Conservation (phyloP, 2,329 filamentous ascomycete genomes). For the Fusarium austroafricanum region DNA sequence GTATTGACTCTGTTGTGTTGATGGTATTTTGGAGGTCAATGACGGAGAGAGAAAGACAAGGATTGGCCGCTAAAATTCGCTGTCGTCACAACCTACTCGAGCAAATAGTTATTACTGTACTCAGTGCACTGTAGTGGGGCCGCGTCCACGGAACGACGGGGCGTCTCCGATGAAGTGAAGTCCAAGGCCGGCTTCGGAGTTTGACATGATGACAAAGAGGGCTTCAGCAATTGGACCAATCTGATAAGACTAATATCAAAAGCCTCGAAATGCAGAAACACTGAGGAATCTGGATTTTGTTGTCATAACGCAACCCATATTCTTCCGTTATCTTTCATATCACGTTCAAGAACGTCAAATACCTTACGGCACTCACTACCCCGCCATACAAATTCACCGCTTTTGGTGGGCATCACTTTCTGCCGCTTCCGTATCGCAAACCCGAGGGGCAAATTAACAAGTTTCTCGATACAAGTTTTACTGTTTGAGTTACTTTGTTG, state of each 20-base stretch:
- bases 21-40: constrained; percentile 7
- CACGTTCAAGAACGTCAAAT: background rate
- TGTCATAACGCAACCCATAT: background rate
- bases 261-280: background rate
- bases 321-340: background rate
- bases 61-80: constrained; percentile 30
- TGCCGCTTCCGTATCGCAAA: constrained; percentile 28
- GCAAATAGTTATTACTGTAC: too few relatives aligned
- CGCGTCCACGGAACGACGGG: constrained; percentile 15
- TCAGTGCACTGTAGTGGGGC: constrained; percentile 43
- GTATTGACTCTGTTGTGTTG: constrained; percentile 11
- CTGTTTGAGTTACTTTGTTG: background rate
- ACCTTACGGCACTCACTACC: constrained; percentile 30
- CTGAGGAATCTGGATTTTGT: background rate
- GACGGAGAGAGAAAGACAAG: constrained; percentile 27
- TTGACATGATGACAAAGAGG: constrained; percentile 43
- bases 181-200: constrained; percentile 45
- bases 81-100: constrained; percentile 42
- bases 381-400: constrained; percentile 45
- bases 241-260: constrained; percentile 27
- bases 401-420: constrained; percentile 42
- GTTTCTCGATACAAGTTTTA: background rate
- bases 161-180: constrained; percentile 13
- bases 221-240: constrained; percentile 39
- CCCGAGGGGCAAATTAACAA: constrained; percentile 11